Conservation (phyloP, 257 asterid genomes). For the Capsicum chinense region DNA sequence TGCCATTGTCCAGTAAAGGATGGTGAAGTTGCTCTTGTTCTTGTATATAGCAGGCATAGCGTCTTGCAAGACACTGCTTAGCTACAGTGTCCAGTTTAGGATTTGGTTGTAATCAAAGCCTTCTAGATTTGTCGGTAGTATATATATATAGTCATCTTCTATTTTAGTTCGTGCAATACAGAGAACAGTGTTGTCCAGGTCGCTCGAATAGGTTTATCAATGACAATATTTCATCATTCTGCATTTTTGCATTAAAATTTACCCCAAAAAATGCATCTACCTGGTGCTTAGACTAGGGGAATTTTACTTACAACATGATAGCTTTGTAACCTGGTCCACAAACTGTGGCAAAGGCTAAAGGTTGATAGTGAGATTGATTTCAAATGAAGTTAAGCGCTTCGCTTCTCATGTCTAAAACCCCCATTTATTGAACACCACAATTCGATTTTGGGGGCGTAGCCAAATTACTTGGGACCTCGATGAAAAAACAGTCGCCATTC, state of each 20-base stretch:
- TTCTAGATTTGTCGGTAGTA: background rate
- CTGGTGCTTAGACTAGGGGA: background rate
- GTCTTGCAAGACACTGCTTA: background rate
- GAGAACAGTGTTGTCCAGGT: background rate
- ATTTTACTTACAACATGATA: background rate
- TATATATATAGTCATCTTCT: background rate
- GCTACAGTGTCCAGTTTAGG: background rate
- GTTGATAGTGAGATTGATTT: background rate
- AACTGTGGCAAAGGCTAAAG: too few species aligned
- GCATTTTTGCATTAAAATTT: background rate
- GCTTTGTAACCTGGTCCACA: background rate
- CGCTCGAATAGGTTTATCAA: background rate
- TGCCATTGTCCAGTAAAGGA: background rate
- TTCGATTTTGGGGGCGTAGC: too few species aligned
- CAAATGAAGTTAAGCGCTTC: too few species aligned
- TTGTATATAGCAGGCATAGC: slow-evolving; percentile 28
- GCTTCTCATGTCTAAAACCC: too few species aligned
- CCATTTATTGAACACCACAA: too few species aligned
- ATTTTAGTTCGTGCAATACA: background rate
- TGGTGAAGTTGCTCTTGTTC: slow-evolving; percentile 26
- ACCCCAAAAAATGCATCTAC: background rate
- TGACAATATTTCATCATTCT: background rate
- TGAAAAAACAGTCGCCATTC: background rate
- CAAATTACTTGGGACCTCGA: too few species aligned
- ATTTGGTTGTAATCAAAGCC: background rate